phyloP scores from a whole-genome alignment of 1,284 basidiomycete genomes.

The Apiotrichum gracile region DNA sequence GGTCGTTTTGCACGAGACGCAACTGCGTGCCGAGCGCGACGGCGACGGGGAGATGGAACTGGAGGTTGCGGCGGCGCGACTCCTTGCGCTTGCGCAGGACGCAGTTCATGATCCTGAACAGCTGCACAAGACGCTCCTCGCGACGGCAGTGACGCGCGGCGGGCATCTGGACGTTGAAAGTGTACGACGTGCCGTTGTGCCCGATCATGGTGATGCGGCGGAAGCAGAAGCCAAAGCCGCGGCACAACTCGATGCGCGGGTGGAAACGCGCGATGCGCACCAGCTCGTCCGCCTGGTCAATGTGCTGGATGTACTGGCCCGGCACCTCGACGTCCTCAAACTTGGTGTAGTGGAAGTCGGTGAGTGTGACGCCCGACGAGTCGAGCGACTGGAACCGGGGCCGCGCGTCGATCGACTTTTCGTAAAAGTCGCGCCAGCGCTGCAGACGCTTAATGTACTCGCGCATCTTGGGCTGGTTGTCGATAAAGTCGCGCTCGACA shows the following conservation, averaged over 20 bases:
- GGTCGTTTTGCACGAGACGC: constrained; percentile 84
- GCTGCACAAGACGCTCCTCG: constrained; percentile 87
- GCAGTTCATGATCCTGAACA: constrained; percentile 89
- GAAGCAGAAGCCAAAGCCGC: constrained; percentile 77
- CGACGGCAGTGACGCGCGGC: constrained; percentile 79
- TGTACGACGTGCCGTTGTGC: constrained; percentile 80
- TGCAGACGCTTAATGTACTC: constrained; percentile 89
- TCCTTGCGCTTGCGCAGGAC: constrained; percentile 84
- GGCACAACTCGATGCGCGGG: constrained; percentile 82
- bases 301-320: constrained; percentile 94
- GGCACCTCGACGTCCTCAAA: constrained; percentile 98
- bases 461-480: constrained; percentile 69
- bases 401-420: constrained; percentile 72
- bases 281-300: constrained; percentile 90
- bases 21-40: constrained; percentile 79
- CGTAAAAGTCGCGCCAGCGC: constrained; percentile 89
- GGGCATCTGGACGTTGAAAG: constrained; percentile 89
- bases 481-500: constrained; percentile 88
- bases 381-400: constrained; percentile 85
- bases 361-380: constrained; percentile 83
- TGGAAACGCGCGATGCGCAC: constrained; percentile 87
- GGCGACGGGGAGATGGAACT: constrained; percentile 84
- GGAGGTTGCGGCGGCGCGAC: constrained; percentile 81
- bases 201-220: constrained; percentile 87
- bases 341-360: constrained; percentile 96